phyloP scores from a whole-genome alignment of 208 protist species.

The Trypanosoma cruzi region DNA sequence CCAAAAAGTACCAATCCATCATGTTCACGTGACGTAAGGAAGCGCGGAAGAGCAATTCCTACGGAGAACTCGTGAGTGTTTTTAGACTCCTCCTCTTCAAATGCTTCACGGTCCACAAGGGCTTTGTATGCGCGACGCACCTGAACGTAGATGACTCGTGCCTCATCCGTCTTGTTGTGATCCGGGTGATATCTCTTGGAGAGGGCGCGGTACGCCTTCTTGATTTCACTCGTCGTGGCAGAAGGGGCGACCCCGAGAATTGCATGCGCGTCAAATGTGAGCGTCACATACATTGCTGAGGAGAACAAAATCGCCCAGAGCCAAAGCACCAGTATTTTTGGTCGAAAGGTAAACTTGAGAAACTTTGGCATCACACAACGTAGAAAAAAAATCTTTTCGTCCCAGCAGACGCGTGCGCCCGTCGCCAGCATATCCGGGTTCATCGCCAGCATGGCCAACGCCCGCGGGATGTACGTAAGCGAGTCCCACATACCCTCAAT shows the following conservation, averaged over 20 bases:
- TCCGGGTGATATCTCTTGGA: conserved; percentile 91
- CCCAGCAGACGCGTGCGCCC: conserved; percentile 68
- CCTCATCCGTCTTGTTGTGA: conserved; percentile 88
- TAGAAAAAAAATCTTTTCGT: conserved; percentile 82
- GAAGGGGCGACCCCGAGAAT: conserved; percentile 62
- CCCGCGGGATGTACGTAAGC: conserved; percentile 58
- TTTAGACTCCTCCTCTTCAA: conserved; percentile 86
- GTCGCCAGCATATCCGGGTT: conserved; percentile 59
- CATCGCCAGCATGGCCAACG: conserved; percentile 35
- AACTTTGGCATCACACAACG: conserved; percentile 85
- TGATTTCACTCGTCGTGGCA: conserved; percentile 82
- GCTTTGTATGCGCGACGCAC: conserved; percentile 93
- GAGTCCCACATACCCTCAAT: conserved; percentile 67
- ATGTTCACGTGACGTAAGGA: conserved; percentile 86
- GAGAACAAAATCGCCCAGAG: conserved; percentile 86
- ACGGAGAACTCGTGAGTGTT: conserved; percentile 79
- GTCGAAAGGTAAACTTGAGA: conserved; percentile 84
- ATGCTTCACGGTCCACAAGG: conserved; percentile 89
- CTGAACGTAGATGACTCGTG: conserved; percentile 85
- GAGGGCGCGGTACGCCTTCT: conserved; percentile 84
- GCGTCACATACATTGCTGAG: conserved; percentile 86
- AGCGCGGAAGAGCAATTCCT: conserved; percentile 86
- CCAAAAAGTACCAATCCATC: conserved; percentile 89
- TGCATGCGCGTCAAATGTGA: conserved; percentile 89
- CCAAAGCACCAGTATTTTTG: conserved; percentile 77